These are phyloP conservation scores for Saccharomyces cerevisiae DNA, from an alignment of 805 yeast species.

Conservation along the genomic window DNA sequence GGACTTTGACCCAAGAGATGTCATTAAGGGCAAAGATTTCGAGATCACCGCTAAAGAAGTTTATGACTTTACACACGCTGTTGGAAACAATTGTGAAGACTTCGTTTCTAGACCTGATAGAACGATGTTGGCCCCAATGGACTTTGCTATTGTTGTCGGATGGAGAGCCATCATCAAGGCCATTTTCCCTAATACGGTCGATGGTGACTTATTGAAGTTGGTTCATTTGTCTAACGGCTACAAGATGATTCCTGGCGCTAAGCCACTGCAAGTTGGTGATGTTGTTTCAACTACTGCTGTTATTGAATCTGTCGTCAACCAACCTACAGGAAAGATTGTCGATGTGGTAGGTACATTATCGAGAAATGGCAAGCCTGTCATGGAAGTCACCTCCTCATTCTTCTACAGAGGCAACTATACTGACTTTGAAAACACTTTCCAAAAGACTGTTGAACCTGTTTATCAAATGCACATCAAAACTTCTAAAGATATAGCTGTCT, in stretches of 20 bases:
- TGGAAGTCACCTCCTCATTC: slow-evolving; percentile 93
- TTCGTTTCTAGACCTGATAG: slow-evolving; percentile 84
- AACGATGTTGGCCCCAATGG: slow-evolving; percentile 92
- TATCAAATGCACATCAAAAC: slow-evolving; percentile 65
- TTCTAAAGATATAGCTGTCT: slow-evolving; percentile 84
- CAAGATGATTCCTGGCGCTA: slow-evolving; percentile 85
- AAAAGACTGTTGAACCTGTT: slow-evolving; percentile 79
- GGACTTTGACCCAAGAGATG: slow-evolving; percentile 62
- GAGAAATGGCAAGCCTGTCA: slow-evolving; percentile 68
- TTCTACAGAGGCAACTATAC: slow-evolving; percentile 88
- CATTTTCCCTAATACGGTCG: slow-evolving; percentile 93
- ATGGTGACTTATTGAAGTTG: slow-evolving; percentile 88
- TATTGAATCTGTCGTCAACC: slow-evolving; percentile 81
- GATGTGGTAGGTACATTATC: slow-evolving; percentile 86
- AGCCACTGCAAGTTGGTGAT: slow-evolving; percentile 83
- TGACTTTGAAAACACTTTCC: slow-evolving; percentile 89
- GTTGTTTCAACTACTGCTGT: slow-evolving; percentile 74
- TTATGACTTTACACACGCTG: slow-evolving; percentile 90
- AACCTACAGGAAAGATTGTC: slow-evolving; percentile 88
- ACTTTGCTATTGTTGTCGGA: slow-evolving; percentile 95
- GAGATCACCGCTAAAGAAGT: slow-evolving; percentile 69
- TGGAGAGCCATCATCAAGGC: slow-evolving; percentile 98
- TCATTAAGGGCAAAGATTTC: slow-evolving; percentile 60
- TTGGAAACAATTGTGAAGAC: slow-evolving; percentile 95
- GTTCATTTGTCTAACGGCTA: slow-evolving; percentile 95